These are phyloP conservation scores for Artomyces pyxidatus DNA, from an alignment of 768 basidiomycete genomes.

Conservation along the genomic window DNA sequence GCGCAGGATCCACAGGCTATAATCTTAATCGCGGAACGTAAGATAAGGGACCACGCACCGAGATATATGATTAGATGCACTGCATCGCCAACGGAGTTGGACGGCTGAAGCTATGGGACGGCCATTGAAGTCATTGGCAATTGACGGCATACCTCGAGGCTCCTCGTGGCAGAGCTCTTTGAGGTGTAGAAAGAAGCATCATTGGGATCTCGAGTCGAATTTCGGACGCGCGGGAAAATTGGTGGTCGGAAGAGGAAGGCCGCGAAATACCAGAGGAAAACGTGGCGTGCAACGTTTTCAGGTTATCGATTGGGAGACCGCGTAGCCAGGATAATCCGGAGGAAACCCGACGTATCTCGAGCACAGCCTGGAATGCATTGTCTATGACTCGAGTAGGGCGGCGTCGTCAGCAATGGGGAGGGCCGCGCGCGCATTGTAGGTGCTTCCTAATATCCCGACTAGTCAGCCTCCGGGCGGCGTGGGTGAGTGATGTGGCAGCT, in stretches of 20 bases:
- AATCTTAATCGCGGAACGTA: background rate
- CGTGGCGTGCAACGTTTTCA: conserved; percentile 5
- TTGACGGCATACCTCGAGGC: background rate
- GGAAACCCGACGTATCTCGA: background rate
- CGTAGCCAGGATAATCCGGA: background rate
- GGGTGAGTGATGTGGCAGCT: no score
- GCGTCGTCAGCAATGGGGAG: background rate
- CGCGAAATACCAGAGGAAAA: conserved; percentile 1
- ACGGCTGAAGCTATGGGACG: no score
- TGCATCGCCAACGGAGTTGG: background rate
- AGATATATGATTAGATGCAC: background rate
- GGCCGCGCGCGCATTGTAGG: background rate
- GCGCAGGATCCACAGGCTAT: background rate
- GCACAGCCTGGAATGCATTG: background rate
- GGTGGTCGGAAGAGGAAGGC: background rate
- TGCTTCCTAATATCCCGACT: background rate
- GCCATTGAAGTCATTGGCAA: background rate
- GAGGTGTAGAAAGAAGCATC: background rate
- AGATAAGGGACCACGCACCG: background rate
- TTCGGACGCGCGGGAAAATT: conserved; percentile 1
- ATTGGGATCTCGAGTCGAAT: conserved; percentile 1
- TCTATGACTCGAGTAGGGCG: background rate
- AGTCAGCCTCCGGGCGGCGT: background rate
- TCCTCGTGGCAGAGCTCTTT: background rate
- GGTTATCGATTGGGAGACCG: conserved; percentile 11